phyloP scores from a whole-genome alignment of 352 stramenopile species.

The Pythium monospermum region DNA sequence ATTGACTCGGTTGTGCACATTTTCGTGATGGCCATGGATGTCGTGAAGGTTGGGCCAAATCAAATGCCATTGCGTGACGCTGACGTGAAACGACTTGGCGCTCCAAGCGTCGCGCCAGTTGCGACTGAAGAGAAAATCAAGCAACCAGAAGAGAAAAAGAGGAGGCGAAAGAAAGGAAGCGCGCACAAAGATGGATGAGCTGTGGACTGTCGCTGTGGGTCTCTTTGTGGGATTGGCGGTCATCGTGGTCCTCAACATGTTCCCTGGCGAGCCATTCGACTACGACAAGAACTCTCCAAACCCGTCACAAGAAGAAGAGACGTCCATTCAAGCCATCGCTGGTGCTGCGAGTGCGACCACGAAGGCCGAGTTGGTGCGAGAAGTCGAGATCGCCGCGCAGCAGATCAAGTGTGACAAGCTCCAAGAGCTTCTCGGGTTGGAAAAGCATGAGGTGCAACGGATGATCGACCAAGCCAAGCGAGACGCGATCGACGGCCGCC shows the following conservation, averaged over 20 bases:
- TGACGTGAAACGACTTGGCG: no score
- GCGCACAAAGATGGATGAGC: conserved; percentile 40
- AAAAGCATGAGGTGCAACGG: conserved; percentile 37
- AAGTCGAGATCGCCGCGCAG: conserved; percentile 31
- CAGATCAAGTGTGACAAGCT: conserved; percentile 48
- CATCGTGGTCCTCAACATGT: conserved; percentile 34
- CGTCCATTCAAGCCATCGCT: no score
- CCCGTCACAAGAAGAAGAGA: no score
- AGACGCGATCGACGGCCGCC: conserved; percentile 22
- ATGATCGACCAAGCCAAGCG: conserved; percentile 35
- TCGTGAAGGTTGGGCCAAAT: no score
- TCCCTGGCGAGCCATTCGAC: conserved; percentile 60
- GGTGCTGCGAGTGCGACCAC: no score
- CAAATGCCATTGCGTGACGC: no score
- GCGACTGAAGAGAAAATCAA: no score
- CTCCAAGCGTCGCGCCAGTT: no score
- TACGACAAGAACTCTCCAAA: conserved; percentile 26
- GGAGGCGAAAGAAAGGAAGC: no score
- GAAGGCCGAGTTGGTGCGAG: conserved; percentile 10
- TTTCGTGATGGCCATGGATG: no score
- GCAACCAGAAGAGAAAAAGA: no score
- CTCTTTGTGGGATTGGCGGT: conserved; percentile 37
- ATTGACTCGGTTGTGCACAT: no score
- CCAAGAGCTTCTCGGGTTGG: conserved; percentile 45
- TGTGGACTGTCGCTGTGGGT: conserved; percentile 37